Percentiles rank a stretch among this genome's conserved stretches.
phyloP scores from a whole-genome alignment of 106 monocot genomes.

The Alisma plantagoaquatica region DNA sequence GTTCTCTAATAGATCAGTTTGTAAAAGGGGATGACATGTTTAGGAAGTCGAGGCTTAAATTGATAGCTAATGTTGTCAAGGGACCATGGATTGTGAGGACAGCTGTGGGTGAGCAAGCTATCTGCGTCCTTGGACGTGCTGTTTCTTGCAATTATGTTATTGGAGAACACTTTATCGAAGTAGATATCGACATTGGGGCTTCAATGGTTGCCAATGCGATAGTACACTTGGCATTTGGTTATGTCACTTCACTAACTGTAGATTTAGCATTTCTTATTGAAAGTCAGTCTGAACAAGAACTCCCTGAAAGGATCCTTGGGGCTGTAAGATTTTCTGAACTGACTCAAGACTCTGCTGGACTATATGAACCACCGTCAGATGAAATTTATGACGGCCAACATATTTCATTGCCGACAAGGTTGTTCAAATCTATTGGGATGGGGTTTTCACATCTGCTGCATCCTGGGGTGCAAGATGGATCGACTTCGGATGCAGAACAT shows the following conservation, averaged over 20 bases:
- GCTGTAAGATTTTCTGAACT: constrained; percentile 86
- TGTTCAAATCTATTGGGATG: constrained; percentile 60
- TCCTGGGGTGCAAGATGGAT: constrained; percentile 32
- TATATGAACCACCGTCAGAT: constrained; percentile 42
- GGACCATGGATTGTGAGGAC: constrained; percentile 94
- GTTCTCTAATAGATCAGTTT: constrained; percentile 71
- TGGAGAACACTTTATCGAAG: constrained; percentile 60
- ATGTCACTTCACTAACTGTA: constrained; percentile 65
- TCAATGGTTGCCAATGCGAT: constrained; percentile 91
- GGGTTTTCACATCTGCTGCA: constrained; percentile 39
- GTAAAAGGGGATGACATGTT: constrained; percentile 79
- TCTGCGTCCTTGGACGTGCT: constrained; percentile 78
- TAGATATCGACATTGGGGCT: constrained; percentile 86
- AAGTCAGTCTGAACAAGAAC: constrained; percentile 69
- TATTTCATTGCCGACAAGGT: constrained; percentile 39
- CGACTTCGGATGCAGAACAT: constrained; percentile 1
- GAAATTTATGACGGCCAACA: constrained; percentile 25
- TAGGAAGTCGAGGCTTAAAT: constrained; percentile 84
- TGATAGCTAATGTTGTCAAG: constrained; percentile 88
- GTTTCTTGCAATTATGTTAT: constrained; percentile 69
- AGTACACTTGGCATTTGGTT: constrained; percentile 92
- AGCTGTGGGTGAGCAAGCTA: constrained; percentile 94
- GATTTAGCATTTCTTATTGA: constrained; percentile 94
- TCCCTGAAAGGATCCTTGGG: constrained; percentile 81
- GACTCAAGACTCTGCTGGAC: constrained; percentile 45